Conservation (phyloP, 2,329 filamentous ascomycete species). For the Pseudopithomyces maydicus region DNA sequence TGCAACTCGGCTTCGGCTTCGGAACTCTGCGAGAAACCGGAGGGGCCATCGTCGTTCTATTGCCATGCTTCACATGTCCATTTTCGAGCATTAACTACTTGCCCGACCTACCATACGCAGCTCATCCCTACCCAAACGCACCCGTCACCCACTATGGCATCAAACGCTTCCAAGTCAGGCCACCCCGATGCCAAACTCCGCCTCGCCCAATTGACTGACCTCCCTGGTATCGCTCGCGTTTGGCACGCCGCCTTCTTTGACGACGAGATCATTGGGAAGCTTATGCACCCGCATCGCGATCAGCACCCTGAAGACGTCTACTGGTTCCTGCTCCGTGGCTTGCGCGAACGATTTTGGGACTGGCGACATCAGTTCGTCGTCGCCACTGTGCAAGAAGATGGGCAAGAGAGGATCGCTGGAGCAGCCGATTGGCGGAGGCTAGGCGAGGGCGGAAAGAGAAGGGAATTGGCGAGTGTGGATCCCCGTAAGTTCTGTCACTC, state of each 20-base stretch:
- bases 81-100: neutral
- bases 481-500: constrained; percentile 22
- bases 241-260: constrained; percentile 38
- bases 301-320: constrained; percentile 34
- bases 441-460: constrained; percentile 22
- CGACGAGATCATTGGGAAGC: constrained; percentile 36
- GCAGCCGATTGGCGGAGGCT: constrained; percentile 37
- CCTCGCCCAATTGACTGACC: constrained; percentile 19
- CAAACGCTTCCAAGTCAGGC: neutral
- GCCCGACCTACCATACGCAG: neutral
- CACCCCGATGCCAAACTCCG: constrained; percentile 10
- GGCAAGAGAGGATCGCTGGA: constrained; percentile 23
- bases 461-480: constrained; percentile 22
- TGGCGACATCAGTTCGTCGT: constrained; percentile 34
- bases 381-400: constrained; percentile 15
- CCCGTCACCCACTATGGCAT: neutral
- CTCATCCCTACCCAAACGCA: neutral
- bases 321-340: constrained; percentile 32
- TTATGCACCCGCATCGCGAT: constrained; percentile 39
- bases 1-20: neutral
- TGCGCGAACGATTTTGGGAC: constrained; percentile 34
- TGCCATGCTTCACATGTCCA: neutral
- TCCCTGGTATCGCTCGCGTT: constrained; percentile 25
- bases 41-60: neutral
- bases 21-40: neutral